Evolutionary conservation across 176 grass and related monocot species (phyloP).

Genomic region (Lolium multiflorum): DNA sequence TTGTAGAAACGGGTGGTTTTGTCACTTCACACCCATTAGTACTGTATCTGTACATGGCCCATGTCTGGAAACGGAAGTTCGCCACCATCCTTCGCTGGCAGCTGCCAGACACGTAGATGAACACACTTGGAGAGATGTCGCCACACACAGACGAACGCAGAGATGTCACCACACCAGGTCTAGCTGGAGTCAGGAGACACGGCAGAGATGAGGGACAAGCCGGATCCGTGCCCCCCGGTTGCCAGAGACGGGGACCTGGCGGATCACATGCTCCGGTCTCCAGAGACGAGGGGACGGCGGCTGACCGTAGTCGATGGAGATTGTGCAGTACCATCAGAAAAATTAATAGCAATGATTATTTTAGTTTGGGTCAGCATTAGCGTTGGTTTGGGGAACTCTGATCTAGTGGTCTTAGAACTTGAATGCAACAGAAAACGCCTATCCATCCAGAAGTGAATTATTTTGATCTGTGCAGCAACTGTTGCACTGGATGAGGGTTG

Average conservation of each 20-base stretch:
- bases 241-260: not conserved
- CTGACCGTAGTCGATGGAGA: too few relatives aligned
- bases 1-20: not conserved
- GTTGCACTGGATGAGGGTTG: not conserved
- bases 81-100: not conserved
- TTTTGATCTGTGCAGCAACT: not conserved
- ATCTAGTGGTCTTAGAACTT: constrained; percentile 6
- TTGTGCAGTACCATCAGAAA: too few relatives aligned
- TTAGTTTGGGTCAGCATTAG: too few relatives aligned
- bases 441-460: not conserved
- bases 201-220: not conserved
- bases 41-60: not conserved
- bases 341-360: too few relatives aligned
- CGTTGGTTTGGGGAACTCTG: not conserved
- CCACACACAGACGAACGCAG: not conserved
- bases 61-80: not conserved
- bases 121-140: not conserved
- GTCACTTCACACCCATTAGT: not conserved
- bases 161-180: not conserved
- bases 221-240: not conserved
- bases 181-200: not conserved
- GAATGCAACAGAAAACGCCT: not conserved
- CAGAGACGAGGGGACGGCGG: too few relatives aligned
- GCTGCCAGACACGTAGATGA: not conserved
- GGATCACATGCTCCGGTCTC: too few relatives aligned